phyloP scores from a whole-genome alignment of 805 yeast species.

The Saccharomyces jurei region DNA sequence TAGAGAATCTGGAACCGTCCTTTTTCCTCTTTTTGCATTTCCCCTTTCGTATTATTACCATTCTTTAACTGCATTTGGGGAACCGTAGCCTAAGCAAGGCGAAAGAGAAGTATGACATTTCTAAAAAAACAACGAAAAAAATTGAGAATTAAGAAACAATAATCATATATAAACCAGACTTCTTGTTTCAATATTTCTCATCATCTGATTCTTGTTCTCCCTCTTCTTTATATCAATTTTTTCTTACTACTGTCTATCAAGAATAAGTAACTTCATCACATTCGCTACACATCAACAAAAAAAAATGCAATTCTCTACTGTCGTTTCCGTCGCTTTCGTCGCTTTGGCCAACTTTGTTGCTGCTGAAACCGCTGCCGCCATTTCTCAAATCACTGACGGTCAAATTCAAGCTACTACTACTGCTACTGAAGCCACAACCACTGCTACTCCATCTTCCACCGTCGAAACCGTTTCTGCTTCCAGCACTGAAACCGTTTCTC shows the following conservation, averaged over 20 bases:
- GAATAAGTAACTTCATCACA: background rate
- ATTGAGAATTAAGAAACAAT: background rate
- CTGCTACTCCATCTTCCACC: background rate
- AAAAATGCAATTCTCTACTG: conserved; percentile 6
- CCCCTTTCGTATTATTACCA: background rate
- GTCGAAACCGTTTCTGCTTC: background rate
- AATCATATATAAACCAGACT: background rate
- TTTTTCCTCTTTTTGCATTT: background rate
- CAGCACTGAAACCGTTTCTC: background rate
- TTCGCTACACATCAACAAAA: background rate
- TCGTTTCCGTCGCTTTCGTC: background rate
- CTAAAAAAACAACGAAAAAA: background rate
- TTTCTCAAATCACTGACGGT: background rate
- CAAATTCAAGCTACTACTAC: background rate
- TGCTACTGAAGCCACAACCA: background rate
- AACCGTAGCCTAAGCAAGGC: background rate
- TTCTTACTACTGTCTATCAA: background rate
- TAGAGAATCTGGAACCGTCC: background rate
- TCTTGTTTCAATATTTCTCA: background rate
- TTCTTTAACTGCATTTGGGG: background rate
- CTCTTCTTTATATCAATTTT: background rate
- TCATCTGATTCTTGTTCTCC: background rate
- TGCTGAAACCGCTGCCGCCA: background rate
- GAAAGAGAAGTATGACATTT: background rate
- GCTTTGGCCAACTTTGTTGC: background rate